Evolutionary conservation across 2,329 filamentous ascomycete genomes (phyloP), one percentile per base, ranked within the genome.

Genomic region (Sordariomycetes sp.): DNA sequence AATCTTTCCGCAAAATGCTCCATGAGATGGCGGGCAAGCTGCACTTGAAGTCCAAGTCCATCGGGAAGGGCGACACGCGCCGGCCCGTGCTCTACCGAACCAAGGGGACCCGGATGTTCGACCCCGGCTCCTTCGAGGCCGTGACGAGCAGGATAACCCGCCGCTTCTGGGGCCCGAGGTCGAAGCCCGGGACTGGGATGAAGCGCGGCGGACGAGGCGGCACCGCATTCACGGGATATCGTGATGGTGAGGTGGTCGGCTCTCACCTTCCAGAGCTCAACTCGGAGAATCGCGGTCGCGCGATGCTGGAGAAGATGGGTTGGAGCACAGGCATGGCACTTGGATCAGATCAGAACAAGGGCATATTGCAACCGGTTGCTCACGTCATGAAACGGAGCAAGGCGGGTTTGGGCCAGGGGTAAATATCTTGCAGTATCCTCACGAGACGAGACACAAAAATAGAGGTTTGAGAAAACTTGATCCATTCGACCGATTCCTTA

Each of bases 271-370:
- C 91, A 12, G 92, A 96, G 69, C 79, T 99, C 35, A 89, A 89
- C 1, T 76, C 78, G 4, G 88, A 88, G 57, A 97, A 96, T 69
- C 90, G 84, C 63, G 94, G 94, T 12, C 82, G 90, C 55, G 83
- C 85, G 3, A 89, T 99, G 84, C 74, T 99, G 62, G 90, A 96
- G 74, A 97, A 94, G 73, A 97, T 97, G 94, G 94, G 94, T 3
- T 99, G 94, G 92, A 88, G 82, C 61, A 87, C 80, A 57, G 94
- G 94, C 5, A 96, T 87, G 67, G 89, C 88, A 1, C 79, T 99
- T 1, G 94, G 94, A 32, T 32, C 28, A 32, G 57, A 83, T 89
- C 12, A 68, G 1, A 96, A 95, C 70, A 89, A 94, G 70, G 94
- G 94, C 35, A 94, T 96, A 57, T 72, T 96, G 62, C 83, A 90